Conservation (phyloP, 176 grass and related monocot genomes). For the Secale cereale region DNA sequence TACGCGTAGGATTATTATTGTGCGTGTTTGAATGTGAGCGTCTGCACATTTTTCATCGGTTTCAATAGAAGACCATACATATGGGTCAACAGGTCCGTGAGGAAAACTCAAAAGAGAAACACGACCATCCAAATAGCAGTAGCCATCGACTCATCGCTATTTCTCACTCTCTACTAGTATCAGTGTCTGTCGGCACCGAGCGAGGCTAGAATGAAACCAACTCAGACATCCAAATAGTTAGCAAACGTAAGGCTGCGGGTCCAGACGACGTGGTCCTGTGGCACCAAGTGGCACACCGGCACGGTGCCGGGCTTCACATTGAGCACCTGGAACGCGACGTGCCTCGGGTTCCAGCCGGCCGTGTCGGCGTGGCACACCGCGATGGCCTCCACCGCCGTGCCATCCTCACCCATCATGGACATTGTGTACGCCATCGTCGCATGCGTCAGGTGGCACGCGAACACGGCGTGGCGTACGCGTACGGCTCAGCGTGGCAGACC, state of each 20-base stretch:
- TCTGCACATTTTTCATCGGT: too few species aligned
- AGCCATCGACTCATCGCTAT: too few species aligned
- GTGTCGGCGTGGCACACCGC: conserved; percentile 82
- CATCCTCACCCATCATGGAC: conserved; percentile 60
- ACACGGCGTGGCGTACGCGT: conserved; percentile 80
- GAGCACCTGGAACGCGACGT: conserved; percentile 75
- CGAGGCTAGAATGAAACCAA: too few species aligned
- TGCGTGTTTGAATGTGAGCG: too few species aligned
- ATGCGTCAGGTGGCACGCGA: conserved; percentile 63
- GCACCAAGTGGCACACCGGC: conserved; percentile 81
- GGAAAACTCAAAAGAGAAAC: too few species aligned
- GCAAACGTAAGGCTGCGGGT: conserved; percentile 20
- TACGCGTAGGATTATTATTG: too few species aligned
- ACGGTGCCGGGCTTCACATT: conserved; percentile 71
- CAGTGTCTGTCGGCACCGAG: too few species aligned
- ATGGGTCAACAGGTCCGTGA: too few species aligned
- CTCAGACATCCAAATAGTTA: too few species aligned
- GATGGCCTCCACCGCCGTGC: conserved; percentile 56
- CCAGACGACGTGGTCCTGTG: conserved; percentile 77
- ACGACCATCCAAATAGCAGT: too few species aligned
- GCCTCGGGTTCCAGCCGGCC: conserved; percentile 69
- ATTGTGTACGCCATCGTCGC: conserved; percentile 59
- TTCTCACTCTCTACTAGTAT: too few species aligned
- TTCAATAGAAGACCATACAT: too few species aligned
- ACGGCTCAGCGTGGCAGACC: conserved; percentile 68